Percentiles rank a stretch among this genome's conserved stretches.
Evolutionary conservation across 1,139 yeast genomes (phyloP).

Genomic region (Saccharomyces hybrid): DNA sequence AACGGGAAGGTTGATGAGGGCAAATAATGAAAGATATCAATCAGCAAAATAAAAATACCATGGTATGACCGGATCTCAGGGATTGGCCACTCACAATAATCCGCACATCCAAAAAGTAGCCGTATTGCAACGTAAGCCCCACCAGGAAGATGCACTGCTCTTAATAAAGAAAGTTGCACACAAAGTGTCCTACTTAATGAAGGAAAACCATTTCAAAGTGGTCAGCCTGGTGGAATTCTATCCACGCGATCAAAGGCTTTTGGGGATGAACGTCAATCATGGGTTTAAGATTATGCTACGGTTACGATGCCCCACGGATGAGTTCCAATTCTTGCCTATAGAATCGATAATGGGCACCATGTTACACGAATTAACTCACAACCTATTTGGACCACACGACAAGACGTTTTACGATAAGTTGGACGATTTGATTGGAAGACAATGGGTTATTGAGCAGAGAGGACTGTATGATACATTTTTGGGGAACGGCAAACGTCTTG

Average conservation of each 20-base stretch:
- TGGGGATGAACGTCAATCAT: constrained; percentile 82
- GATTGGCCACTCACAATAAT: too few species aligned
- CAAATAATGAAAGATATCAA: too few species aligned
- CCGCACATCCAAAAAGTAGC: constrained; percentile 39
- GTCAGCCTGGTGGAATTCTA: constrained; percentile 71
- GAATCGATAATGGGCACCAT: constrained; percentile 76
- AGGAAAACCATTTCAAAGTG: constrained; percentile 57
- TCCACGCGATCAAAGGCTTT: constrained; percentile 58
- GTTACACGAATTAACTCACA: constrained; percentile 86
- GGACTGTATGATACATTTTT: too few species aligned
- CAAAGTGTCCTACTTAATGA: constrained; percentile 68
- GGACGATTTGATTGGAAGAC: constrained; percentile 54
- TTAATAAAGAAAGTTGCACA: constrained; percentile 55
- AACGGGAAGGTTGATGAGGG: too few species aligned
- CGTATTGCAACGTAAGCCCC: constrained; percentile 46
- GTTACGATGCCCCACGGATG: constrained; percentile 53
- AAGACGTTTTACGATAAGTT: constrained; percentile 56
- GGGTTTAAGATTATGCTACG: constrained; percentile 73
- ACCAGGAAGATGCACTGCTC: constrained; percentile 54
- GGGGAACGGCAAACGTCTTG: too few species aligned
- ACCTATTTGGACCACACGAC: constrained; percentile 74
- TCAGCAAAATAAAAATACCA: too few species aligned
- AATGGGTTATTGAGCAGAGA: constrained; percentile 44
- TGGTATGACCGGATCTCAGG: too few species aligned
- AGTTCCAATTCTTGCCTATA: constrained; percentile 53